These are phyloP conservation scores for Pleurotus platypus DNA, from an alignment of 768 basidiomycete species.

Conservation along the genomic window DNA sequence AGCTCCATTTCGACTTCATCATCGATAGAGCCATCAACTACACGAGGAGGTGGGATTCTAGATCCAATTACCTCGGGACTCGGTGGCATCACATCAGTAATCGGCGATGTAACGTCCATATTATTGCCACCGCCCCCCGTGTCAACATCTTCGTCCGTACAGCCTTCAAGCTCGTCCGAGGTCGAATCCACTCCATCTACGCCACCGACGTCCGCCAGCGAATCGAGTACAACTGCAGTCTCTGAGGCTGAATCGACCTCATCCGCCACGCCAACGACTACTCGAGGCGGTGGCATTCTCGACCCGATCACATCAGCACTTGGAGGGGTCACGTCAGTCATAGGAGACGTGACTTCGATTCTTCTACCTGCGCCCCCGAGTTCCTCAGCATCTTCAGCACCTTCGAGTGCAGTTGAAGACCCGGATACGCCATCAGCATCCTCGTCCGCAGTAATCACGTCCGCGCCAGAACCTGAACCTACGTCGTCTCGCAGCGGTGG, in stretches of 20 bases:
- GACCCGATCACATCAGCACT: slow-evolving; percentile 6
- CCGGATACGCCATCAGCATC: background rate
- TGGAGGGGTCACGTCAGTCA: background rate
- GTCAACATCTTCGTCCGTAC: background rate
- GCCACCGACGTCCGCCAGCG: background rate
- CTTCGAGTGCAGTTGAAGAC: background rate
- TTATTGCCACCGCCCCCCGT: background rate
- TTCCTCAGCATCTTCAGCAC: background rate
- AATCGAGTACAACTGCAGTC: background rate
- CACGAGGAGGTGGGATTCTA: slow-evolving; percentile 3
- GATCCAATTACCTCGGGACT: slow-evolving; percentile 5
- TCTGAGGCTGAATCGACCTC: background rate
- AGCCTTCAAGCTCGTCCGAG: background rate
- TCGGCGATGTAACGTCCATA: background rate
- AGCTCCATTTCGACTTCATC: background rate
- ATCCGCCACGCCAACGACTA: background rate
- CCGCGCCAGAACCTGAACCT: background rate
- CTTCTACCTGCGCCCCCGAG: background rate
- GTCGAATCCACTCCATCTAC: background rate
- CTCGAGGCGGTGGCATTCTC: slow-evolving; percentile 9
- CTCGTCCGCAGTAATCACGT: background rate
- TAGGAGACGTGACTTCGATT: background rate
- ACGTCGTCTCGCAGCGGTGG: background rate
- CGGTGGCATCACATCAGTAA: background rate
- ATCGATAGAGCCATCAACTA: background rate